Evolutionary conservation across 257 asterid species (phyloP), one percentile per base, ranked within the genome.

Genomic region (Capsicum baccatum): DNA sequence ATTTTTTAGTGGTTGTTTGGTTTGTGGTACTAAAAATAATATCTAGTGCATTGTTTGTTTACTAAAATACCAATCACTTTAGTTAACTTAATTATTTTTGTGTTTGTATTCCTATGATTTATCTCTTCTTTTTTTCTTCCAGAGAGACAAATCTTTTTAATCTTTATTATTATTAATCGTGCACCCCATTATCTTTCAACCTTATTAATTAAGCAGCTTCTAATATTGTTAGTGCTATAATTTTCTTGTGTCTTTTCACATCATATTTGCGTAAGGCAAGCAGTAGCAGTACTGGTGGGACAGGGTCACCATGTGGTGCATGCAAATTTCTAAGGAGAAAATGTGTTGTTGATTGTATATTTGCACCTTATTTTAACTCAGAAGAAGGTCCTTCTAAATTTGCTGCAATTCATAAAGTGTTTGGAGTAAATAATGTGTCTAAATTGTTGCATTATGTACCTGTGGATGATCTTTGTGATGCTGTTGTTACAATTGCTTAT

Each of bases 341-440:
- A 44, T 96, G 99, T 63, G 94, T 92, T 8, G 86, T 92, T 6
- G 95, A 94, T 7, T 96, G 98, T 82, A 84, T 96, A 1, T 96
- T 94, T 74, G 97, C 98, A 10, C 99, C 99, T 0, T 92, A 96
- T 12, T 94, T 96, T 70, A 88, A 92, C 89, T 89, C 98, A 16
- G 99, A 96, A 37, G 97, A 94, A 16, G 98, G 97, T 0, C 91
- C 98, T 54, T 92, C 95, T 2, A 87, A 95, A 26, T 96, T 94
- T 76, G 98, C 98, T 0, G 99, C 97, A n/a, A 93, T 96, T n/a
- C 98, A 96, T 60, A 96, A 96, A 87, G 99, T 96, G 81, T 96
- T 96, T 80, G 99, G 99, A 2, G 99, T 98, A 0, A 94, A 98
- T 90, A 96, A 96, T 63, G 98, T 93, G 6, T 93, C 99, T 3